These are phyloP conservation scores for Hyphopichia wangnamkhiaoensis DNA, from an alignment of 1,139 yeast species.

Conservation along the genomic window DNA sequence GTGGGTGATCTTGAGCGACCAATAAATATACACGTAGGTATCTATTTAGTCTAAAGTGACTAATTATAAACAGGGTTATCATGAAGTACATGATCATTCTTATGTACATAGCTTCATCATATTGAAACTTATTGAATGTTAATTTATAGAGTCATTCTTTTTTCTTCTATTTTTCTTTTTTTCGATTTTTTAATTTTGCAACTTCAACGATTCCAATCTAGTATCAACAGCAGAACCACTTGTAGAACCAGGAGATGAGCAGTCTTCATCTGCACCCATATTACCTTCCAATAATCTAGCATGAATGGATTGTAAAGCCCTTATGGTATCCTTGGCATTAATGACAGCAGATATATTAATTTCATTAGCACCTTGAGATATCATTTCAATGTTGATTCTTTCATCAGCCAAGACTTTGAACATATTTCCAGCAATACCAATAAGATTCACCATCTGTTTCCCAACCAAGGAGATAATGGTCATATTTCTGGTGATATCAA, in stretches of 20 bases:
- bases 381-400: slow-evolving; percentile 93
- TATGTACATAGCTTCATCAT: too few relatives aligned
- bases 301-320: slow-evolving; percentile 86
- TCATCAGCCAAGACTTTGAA: slow-evolving; percentile 93
- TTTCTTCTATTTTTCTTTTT: neutral
- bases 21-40: too few relatives aligned
- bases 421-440: slow-evolving; percentile 98
- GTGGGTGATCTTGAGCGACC: too few relatives aligned
- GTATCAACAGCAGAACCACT: slow-evolving; percentile 33
- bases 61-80: too few relatives aligned
- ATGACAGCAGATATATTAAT: slow-evolving; percentile 95
- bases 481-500: slow-evolving; percentile 84
- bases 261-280: slow-evolving; percentile 27
- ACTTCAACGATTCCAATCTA: slow-evolving; percentile 37
- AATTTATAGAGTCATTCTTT: too few relatives aligned
- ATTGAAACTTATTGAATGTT: too few relatives aligned
- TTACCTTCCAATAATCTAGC: slow-evolving; percentile 64
- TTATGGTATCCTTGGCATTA: slow-evolving; percentile 75
- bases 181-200: slow-evolving; percentile 5
- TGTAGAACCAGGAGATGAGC: slow-evolving; percentile 11
- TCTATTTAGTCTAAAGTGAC: too few relatives aligned
- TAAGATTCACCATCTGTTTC: slow-evolving; percentile 92
- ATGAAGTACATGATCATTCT: too few relatives aligned
- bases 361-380: slow-evolving; percentile 97
- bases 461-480: slow-evolving; percentile 94